Conservation (phyloP, 2,329 filamentous ascomycete species). For the Aspergillus pseudoviridinutans region DNA sequence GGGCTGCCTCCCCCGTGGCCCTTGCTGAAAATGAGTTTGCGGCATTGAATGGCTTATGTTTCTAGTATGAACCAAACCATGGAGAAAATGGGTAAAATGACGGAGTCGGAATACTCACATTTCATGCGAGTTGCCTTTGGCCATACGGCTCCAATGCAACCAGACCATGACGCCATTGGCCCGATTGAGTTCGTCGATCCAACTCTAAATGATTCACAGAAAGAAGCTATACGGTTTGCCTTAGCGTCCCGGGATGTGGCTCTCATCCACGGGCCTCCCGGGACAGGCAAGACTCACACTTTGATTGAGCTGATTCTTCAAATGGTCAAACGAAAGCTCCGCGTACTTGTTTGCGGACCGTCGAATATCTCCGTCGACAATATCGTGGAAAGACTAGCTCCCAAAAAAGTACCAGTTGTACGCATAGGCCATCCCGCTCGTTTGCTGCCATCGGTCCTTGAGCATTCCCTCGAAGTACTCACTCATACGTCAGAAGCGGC, state of each 20-base stretch:
- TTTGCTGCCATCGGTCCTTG: slow-evolving; percentile 79
- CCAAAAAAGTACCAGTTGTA: slow-evolving; percentile 80
- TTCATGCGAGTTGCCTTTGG: slow-evolving; percentile 61
- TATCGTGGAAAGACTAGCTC: slow-evolving; percentile 85
- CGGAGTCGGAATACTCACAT: slow-evolving; percentile 52
- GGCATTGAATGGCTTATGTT: slow-evolving; percentile 6
- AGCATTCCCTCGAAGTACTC: slow-evolving; percentile 85
- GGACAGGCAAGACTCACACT: slow-evolving; percentile 95
- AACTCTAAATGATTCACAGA: slow-evolving; percentile 58
- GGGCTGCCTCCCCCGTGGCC: neutral
- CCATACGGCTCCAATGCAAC: slow-evolving; percentile 50
- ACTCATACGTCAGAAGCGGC: slow-evolving; percentile 88
- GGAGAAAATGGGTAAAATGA: slow-evolving; percentile 54
- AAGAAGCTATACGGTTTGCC: slow-evolving; percentile 71
- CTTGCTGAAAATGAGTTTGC: neutral
- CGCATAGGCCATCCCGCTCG: slow-evolving; percentile 90
- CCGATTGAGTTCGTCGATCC: slow-evolving; percentile 53
- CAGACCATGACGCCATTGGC: slow-evolving; percentile 44
- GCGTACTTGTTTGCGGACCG: slow-evolving; percentile 89
- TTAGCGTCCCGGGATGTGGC: slow-evolving; percentile 76
- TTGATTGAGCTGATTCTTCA: slow-evolving; percentile 95
- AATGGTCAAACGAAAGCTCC: slow-evolving; percentile 66
- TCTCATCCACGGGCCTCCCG: slow-evolving; percentile 90
- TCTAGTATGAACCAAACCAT: slow-evolving; percentile 61
- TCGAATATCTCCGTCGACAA: slow-evolving; percentile 98